A percentile compares a stretch with the other conserved stretches of the same genome.
phyloP scores from a whole-genome alignment of 1,139 yeast species.

The Suhomyces kunorum region DNA sequence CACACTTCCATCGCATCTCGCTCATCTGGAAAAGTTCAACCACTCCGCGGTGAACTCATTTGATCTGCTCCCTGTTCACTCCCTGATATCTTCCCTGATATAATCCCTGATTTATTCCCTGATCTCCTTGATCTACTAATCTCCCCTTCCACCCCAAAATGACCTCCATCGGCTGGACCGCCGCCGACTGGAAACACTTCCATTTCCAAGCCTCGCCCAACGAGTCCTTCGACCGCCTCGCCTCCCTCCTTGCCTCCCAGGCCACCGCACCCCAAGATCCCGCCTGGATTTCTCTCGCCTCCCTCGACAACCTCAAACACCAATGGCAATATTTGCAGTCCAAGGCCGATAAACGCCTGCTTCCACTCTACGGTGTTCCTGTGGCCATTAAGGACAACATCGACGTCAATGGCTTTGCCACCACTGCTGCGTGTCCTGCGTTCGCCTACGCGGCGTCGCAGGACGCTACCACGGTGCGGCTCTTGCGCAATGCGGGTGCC shows the following conservation, averaged over 20 bases:
- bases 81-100: too few relatives aligned
- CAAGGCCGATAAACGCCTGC: constrained; percentile 48
- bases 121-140: too few relatives aligned
- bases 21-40: too few relatives aligned
- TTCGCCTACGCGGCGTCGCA: constrained; percentile 63
- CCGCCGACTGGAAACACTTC: constrained; percentile 65
- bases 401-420: constrained; percentile 75
- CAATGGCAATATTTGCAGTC: constrained; percentile 82
- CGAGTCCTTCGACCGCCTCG: constrained; percentile 55
- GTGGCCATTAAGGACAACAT: constrained; percentile 93
- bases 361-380: constrained; percentile 88
- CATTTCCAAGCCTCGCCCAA: constrained; percentile 65
- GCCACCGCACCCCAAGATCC: constrained; percentile 57
- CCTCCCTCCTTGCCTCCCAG: constrained; percentile 51
- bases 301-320: constrained; percentile 58
- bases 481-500: constrained; percentile 82
- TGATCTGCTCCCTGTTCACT: too few relatives aligned
- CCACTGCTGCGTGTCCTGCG: constrained; percentile 96
- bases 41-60: too few relatives aligned
- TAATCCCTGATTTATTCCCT: too few relatives aligned
- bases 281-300: constrained; percentile 85
- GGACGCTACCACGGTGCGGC: constrained; percentile 73
- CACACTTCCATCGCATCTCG: too few relatives aligned
- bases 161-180: constrained; percentile 40
- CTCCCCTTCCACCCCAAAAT: neutral